These are phyloP conservation scores for Metschnikowia noctiluminum DNA, from an alignment of 805 yeast species.

Conservation along the genomic window DNA sequence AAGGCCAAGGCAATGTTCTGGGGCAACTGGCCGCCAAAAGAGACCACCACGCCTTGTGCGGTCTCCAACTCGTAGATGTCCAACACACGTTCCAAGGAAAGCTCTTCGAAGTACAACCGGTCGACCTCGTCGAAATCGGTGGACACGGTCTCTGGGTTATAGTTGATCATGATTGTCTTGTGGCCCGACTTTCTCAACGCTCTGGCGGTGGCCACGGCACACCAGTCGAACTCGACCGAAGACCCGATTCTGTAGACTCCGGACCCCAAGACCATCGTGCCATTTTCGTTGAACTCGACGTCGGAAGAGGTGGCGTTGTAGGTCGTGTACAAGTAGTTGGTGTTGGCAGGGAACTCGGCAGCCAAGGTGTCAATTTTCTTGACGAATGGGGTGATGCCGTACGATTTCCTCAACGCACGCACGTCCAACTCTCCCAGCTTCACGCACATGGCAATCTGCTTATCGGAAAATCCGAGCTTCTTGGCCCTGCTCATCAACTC, in stretches of 20 bases:
- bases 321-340: slow-evolving; percentile 93
- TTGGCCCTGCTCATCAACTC: slow-evolving; percentile 77
- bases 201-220: slow-evolving; percentile 96
- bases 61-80: slow-evolving; percentile 93
- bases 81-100: slow-evolving; percentile 92
- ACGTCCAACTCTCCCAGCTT: slow-evolving; percentile 74
- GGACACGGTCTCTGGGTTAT: slow-evolving; percentile 97
- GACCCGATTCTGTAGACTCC: slow-evolving; percentile 99
- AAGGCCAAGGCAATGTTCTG: slow-evolving; percentile 90
- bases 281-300: slow-evolving; percentile 81
- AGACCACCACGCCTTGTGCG: slow-evolving; percentile 87
- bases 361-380: slow-evolving; percentile 97
- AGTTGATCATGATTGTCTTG: slow-evolving; percentile 93
- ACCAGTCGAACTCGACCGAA: slow-evolving; percentile 98
- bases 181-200: slow-evolving; percentile 84
- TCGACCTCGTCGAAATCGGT: slow-evolving; percentile 99
- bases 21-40: slow-evolving; percentile 97
- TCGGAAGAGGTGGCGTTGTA: slow-evolving; percentile 88
- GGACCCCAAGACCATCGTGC: slow-evolving; percentile 94
- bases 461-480: slow-evolving; percentile 92
- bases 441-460: slow-evolving; percentile 81
- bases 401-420: slow-evolving; percentile 74
- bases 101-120: slow-evolving; percentile 92
- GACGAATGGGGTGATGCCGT: slow-evolving; percentile 85
- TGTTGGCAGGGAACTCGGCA: slow-evolving; percentile 97